Percentiles rank a stretch among this genome's conserved stretches.
These are phyloP conservation scores for Cyberlindnera lachancei DNA, from an alignment of 805 yeast genomes.

Conservation along the genomic window DNA sequence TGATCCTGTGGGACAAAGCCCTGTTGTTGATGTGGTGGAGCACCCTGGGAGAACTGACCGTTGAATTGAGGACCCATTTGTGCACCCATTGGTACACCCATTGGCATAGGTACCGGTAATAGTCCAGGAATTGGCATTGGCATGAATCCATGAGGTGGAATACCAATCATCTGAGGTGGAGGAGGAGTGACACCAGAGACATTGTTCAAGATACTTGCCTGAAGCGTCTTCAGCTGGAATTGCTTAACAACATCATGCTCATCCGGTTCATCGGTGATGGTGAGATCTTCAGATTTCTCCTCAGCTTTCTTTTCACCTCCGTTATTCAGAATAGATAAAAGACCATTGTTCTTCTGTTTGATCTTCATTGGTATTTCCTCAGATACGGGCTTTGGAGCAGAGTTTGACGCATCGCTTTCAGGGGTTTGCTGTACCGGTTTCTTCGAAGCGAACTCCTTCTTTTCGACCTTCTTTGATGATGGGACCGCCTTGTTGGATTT, in stretches of 20 bases:
- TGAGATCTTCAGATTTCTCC: conserved; percentile 23
- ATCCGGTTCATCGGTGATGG: conserved; percentile 8
- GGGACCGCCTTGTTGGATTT: conserved; percentile 17
- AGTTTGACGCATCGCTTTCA: background rate
- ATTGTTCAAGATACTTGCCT: conserved; percentile 18
- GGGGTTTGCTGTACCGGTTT: conserved; percentile 1
- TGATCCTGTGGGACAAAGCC: conserved; percentile 1
- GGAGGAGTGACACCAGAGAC: conserved; percentile 13
- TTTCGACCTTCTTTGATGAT: background rate
- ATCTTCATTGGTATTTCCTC: conserved; percentile 3
- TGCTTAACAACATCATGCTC: conserved; percentile 21
- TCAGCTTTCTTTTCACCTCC: conserved; percentile 18
- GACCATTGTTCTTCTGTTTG: conserved; percentile 32
- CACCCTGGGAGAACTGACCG: no score
- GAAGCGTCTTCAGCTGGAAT: conserved; percentile 18
- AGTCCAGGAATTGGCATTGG: conserved; percentile 3
- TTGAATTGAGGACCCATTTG: background rate
- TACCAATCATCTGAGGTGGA: conserved; percentile 9
- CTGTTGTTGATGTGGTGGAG: conserved; percentile 1
- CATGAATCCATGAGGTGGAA: conserved; percentile 7
- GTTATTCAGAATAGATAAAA: conserved; percentile 38
- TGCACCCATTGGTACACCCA: background rate
- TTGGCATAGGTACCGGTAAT: background rate
- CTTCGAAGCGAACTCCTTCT: conserved; percentile 3
- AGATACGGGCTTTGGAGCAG: background rate